Conservation (phyloP, 139 green algal species). For the Zygnema cylindricum region DNA sequence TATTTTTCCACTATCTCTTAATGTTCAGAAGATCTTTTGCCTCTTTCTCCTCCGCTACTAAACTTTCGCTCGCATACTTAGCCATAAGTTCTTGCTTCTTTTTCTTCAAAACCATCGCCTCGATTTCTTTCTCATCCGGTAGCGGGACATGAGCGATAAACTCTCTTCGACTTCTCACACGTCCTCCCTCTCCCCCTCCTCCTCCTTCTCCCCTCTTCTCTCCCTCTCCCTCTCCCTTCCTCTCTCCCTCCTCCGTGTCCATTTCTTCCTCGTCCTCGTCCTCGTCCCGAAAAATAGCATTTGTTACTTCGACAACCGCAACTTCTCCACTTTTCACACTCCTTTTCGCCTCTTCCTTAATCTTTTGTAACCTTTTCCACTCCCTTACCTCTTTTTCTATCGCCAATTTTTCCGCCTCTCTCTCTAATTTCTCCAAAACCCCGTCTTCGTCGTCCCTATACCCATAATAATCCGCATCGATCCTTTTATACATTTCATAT, state of each 20-base stretch:
- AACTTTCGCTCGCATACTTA: slow-evolving; percentile 57
- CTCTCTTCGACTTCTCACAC: no score
- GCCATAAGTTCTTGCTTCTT: slow-evolving; percentile 81
- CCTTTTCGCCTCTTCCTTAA: slow-evolving; percentile 44
- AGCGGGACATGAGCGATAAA: slow-evolving; percentile 94
- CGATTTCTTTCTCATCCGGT: slow-evolving; percentile 91
- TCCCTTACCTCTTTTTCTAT: slow-evolving; percentile 23
- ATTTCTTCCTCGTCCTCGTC: slow-evolving; percentile 37
- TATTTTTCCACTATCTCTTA: slow-evolving; percentile 6
- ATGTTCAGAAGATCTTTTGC: slow-evolving; percentile 60
- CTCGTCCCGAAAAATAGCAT: background rate
- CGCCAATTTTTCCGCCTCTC: slow-evolving; percentile 23
- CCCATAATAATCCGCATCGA: slow-evolving; percentile 97
- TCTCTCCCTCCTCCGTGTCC: slow-evolving; percentile 11
- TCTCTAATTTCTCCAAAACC: slow-evolving; percentile 52
- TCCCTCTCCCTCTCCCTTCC: background rate
- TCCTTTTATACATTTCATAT: slow-evolving; percentile 85
- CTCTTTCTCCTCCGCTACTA: slow-evolving; percentile 49
- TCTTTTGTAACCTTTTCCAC: slow-evolving; percentile 37
- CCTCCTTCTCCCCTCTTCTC: slow-evolving; percentile 13
- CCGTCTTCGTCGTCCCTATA: slow-evolving; percentile 63
- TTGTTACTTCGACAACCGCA: background rate
- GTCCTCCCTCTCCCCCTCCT: background rate
- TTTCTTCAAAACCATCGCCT: slow-evolving; percentile 86
- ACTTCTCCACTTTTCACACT: slow-evolving; percentile 52